phyloP scores from a whole-genome alignment of 2,329 filamentous ascomycete genomes.

The Cephalotrichum gorgonifer region DNA sequence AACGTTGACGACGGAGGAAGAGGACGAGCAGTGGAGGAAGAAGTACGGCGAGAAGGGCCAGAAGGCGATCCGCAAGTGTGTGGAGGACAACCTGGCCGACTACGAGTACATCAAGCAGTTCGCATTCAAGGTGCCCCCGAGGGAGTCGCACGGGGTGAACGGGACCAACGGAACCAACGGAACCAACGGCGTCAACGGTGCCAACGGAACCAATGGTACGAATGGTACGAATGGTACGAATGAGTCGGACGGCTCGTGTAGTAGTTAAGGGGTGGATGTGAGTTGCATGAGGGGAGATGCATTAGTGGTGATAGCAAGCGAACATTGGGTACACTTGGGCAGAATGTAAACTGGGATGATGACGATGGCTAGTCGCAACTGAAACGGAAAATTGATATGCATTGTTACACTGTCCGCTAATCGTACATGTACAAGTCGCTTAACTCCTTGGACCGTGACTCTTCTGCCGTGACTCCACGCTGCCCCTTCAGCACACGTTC shows the following conservation, averaged over 20 bases:
- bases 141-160: not conserved
- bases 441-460: not conserved
- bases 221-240: not conserved
- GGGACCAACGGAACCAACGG: not conserved
- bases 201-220: not conserved
- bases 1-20: slow-evolving; percentile 51
- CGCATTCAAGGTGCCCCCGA: slow-evolving; percentile 40
- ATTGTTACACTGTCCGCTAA: slow-evolving; percentile 2
- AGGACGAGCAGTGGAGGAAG: slow-evolving; percentile 60
- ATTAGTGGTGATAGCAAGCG: not conserved
- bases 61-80: slow-evolving; percentile 58
- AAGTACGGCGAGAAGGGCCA: slow-evolving; percentile 66
- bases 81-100: slow-evolving; percentile 60
- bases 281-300: not conserved
- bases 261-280: too few relatives aligned
- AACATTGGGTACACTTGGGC: not conserved
- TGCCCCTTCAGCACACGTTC: not conserved
- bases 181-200: not conserved
- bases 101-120: slow-evolving; percentile 80
- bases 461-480: not conserved
- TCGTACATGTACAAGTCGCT: slow-evolving; percentile 2
- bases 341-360: not conserved
- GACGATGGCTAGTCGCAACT: not conserved
- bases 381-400: not conserved
- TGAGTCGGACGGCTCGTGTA: too few relatives aligned